Conservation (phyloP, 2,329 filamentous ascomycete species). For the Aspergillus sp. region DNA sequence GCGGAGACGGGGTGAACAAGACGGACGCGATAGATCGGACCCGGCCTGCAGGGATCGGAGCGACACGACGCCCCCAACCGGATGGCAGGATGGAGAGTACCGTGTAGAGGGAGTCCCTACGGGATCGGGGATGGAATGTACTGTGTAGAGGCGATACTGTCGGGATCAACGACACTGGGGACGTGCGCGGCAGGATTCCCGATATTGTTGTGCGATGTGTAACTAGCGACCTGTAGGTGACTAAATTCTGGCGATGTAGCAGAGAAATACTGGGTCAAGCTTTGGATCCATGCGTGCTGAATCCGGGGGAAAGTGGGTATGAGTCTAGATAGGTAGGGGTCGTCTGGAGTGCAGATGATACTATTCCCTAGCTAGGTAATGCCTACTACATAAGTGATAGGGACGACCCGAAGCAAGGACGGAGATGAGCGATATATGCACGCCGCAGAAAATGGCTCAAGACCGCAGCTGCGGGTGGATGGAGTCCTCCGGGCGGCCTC, state of each 20-base stretch:
- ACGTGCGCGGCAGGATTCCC: neutral
- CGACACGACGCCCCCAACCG: neutral
- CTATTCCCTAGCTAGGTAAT: neutral
- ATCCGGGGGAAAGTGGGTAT: conserved; percentile 9
- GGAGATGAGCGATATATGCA: conserved; percentile 1
- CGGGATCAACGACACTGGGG: neutral
- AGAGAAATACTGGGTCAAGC: conserved; percentile 2
- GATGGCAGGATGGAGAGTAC: conserved; percentile 2
- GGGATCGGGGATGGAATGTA: conserved; percentile 1
- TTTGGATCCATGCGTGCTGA: conserved; percentile 11
- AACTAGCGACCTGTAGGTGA: neutral
- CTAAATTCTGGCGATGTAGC: too few relatives aligned
- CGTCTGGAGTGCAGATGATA: neutral
- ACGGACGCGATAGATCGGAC: neutral
- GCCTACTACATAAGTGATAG: neutral
- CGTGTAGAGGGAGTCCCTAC: conserved; percentile 2
- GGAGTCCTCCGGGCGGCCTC: too few relatives aligned
- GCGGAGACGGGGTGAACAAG: neutral
- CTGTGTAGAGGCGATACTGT: conserved; percentile 6
- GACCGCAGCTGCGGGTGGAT: neutral
- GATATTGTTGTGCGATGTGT: neutral
- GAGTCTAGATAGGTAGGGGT: conserved; percentile 3
- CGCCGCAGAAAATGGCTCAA: neutral
- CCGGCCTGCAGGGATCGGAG: conserved; percentile 1
- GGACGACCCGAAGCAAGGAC: neutral